A percentile compares a stretch with the other conserved stretches of the same genome.
Conservation (phyloP, 1,284 basidiomycete species). For the Cutaneotrichosporon sp. region DNA sequence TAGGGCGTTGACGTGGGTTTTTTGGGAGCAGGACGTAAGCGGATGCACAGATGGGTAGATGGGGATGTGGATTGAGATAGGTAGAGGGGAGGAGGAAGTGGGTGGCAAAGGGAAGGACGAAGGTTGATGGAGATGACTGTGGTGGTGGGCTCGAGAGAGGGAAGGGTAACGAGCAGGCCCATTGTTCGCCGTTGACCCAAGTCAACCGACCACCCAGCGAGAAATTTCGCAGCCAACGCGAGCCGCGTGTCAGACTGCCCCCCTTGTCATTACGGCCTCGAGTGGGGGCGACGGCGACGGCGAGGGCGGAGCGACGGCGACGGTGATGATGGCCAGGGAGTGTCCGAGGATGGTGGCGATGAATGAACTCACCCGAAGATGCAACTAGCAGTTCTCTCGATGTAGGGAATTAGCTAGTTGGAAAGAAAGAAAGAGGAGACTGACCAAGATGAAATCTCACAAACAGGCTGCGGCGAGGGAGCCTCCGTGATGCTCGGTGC, state of each 20-base stretch:
- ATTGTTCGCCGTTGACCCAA: neutral
- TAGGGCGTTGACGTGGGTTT: constrained; percentile 26
- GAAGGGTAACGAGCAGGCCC: no score
- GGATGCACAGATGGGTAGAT: no score
- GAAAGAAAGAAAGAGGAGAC: constrained; percentile 3
- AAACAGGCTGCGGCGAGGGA: no score
- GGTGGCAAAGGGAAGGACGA: neutral
- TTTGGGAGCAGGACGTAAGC: constrained; percentile 11
- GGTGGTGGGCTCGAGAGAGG: neutral
- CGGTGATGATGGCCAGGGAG: neutral
- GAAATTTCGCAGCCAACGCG: constrained; percentile 6
- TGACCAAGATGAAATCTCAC: neutral
- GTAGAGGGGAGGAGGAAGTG: neutral
- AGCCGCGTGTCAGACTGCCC: neutral
- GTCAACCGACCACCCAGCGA: neutral
- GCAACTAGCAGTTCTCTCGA: constrained; percentile 16
- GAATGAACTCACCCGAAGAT: constrained; percentile 10
- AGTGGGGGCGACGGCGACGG: neutral
- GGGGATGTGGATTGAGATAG: no score
- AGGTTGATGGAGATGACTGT: neutral
- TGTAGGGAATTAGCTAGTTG: constrained; percentile 13
- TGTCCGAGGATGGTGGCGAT: neutral
- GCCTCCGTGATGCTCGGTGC: no score
- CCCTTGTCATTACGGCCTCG: neutral
- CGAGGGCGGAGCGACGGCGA: no score